Evolutionary conservation across 1,139 yeast species (phyloP).

Genomic region (Sugiyamaella paludigena): DNA sequence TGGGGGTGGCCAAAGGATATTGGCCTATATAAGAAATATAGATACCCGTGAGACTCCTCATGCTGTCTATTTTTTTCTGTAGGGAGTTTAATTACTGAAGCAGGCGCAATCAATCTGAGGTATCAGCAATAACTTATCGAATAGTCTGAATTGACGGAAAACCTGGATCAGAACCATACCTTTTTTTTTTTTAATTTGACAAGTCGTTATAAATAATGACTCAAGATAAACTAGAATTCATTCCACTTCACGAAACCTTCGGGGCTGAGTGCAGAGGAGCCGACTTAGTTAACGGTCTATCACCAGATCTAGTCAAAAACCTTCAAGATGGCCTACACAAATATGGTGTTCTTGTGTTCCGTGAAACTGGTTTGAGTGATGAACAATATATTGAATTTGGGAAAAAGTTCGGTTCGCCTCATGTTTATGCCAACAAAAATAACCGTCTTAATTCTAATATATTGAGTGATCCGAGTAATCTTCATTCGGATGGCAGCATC

Average conservation of each 20-base stretch:
- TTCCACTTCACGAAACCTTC: conserved; percentile 15
- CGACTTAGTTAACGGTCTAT: conserved; percentile 10
- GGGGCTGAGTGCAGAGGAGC: conserved; percentile 14
- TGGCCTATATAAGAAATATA: no score
- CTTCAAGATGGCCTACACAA: conserved; percentile 11
- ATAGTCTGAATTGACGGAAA: no score
- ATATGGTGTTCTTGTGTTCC: conserved; percentile 11
- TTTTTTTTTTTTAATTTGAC: no score
- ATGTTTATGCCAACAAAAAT: conserved; percentile 1
- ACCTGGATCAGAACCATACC: no score
- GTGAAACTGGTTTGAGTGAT: conserved; percentile 14
- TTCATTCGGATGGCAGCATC: conserved; percentile 12
- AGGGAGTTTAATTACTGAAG: no score
- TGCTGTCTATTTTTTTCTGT: no score
- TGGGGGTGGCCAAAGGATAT: no score
- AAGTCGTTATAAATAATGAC: no score
- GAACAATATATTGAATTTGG: conserved; percentile 12
- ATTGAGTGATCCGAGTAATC: conserved; percentile 14
- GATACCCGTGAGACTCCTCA: no score
- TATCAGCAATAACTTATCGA: no score
- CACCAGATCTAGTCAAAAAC: conserved; percentile 8
- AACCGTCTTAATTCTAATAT: conserved; percentile 9
- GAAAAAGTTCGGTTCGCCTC: conserved; percentile 1
- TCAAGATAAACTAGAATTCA: not conserved
- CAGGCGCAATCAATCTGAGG: no score